These are phyloP conservation scores for Arbutus unedo DNA, from an alignment of 148 eudicot genomes.

Conservation along the genomic window DNA sequence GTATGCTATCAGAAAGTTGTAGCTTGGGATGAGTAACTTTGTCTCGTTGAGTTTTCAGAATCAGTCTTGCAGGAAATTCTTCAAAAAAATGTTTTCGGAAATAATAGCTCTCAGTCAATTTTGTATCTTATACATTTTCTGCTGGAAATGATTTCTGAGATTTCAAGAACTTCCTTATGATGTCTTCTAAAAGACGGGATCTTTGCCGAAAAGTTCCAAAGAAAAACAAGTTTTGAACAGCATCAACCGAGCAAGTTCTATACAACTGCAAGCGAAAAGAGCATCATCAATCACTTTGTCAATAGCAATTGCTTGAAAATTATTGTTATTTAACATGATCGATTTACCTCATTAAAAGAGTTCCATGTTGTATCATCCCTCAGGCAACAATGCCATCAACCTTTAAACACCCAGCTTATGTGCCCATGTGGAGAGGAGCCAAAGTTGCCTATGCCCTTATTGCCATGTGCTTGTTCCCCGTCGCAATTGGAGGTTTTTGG, in stretches of 20 bases:
- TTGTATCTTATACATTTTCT: neutral
- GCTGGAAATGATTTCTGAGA: too few relatives aligned
- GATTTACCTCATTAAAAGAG: neutral
- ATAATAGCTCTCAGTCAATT: neutral
- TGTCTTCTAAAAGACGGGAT: too few relatives aligned
- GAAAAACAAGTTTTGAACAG: too few relatives aligned
- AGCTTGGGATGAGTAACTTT: neutral
- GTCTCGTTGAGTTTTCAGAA: too few relatives aligned
- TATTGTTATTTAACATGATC: neutral
- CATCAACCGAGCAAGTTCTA: too few relatives aligned
- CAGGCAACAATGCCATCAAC: conserved; percentile 99
- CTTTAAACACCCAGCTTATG: conserved; percentile 96
- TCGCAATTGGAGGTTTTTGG: conserved; percentile 98
- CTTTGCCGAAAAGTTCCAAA: too few relatives aligned
- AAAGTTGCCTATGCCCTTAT: conserved; percentile 90
- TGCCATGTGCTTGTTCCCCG: conserved; percentile 88
- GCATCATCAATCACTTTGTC: too few relatives aligned
- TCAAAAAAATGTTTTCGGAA: neutral
- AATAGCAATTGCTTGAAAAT: neutral
- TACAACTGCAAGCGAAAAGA: too few relatives aligned
- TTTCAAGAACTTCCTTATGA: too few relatives aligned
- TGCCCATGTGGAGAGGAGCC: conserved; percentile 99
- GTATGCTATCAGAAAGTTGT: conserved; percentile 25
- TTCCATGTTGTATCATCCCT: neutral
- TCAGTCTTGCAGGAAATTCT: too few relatives aligned